Evolutionary conservation across 2,329 filamentous ascomycete genomes (phyloP).

Genomic region (Didymosphaeria variabile): DNA sequence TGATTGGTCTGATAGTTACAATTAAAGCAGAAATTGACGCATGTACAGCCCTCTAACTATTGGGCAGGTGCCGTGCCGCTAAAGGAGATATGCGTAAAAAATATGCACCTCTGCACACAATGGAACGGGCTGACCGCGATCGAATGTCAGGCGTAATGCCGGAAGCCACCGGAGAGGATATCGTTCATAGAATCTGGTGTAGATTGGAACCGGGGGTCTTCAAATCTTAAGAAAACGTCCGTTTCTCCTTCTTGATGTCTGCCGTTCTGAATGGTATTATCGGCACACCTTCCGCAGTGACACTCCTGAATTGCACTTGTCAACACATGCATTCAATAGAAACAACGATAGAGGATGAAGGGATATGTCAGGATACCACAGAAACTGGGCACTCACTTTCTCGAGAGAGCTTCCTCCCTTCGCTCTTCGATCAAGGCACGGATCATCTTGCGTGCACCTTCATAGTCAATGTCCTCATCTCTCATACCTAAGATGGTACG

Average conservation of each 20-base stretch:
- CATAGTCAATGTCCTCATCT: constrained; percentile 3
- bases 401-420: not conserved
- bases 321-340: not conserved
- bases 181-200: not conserved
- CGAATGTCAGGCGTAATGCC: no score
- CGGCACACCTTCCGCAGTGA: not conserved
- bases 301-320: not conserved
- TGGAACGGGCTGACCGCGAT: no score
- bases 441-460: not conserved
- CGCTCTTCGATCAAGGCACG: constrained; percentile 2
- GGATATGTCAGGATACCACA: not conserved
- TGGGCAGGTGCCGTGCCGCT: not conserved
- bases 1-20: not conserved
- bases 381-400: constrained; percentile 3
- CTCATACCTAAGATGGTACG: constrained; percentile 57
- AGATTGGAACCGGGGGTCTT: not conserved
- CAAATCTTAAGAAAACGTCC: not conserved
- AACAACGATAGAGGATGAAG: not conserved
- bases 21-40: not conserved
- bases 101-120: no score
- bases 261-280: not conserved
- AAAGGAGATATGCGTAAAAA: not conserved
- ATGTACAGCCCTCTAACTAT: not conserved
- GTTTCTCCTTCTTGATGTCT: not conserved
- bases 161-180: not conserved